These are phyloP conservation scores for Syncephalis fuscata DNA, from an alignment of 371 early-diverging fungal genomes.

Conservation along the genomic window DNA sequence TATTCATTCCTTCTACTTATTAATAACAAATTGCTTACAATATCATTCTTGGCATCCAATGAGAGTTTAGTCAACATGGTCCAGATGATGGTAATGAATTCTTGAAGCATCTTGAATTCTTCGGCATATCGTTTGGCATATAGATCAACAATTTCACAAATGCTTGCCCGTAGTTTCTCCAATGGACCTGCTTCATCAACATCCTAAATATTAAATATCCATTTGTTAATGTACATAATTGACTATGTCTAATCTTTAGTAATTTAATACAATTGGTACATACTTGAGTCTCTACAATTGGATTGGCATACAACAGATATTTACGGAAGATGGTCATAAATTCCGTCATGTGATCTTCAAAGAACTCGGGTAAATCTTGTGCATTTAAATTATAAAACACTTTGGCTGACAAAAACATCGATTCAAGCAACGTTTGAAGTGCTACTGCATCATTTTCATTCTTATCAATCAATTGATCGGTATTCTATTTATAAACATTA, in stretches of 20 bases:
- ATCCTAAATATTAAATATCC: slow-evolving; percentile 42
- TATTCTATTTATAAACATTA: too few relatives aligned
- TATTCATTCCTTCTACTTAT: too few relatives aligned
- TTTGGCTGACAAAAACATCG: slow-evolving; percentile 59
- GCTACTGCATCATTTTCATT: slow-evolving; percentile 39
- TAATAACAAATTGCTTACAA: too few relatives aligned
- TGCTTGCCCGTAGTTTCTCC: slow-evolving; percentile 74
- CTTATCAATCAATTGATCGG: slow-evolving; percentile 58
- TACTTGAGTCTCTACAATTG: slow-evolving; percentile 44
- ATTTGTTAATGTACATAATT: too few relatives aligned
- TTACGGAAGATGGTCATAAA: slow-evolving; percentile 71
- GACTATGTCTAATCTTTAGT: too few relatives aligned
- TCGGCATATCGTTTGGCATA: slow-evolving; percentile 84
- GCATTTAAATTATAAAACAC: slow-evolving; percentile 83
- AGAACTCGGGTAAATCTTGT: slow-evolving; percentile 92
- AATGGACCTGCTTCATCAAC: slow-evolving; percentile 73
- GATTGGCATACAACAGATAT: slow-evolving; percentile 67
- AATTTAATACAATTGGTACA: too few relatives aligned
- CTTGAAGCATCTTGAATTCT: slow-evolving; percentile 54
- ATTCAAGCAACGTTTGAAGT: slow-evolving; percentile 51
- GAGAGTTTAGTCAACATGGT: slow-evolving; percentile 54
- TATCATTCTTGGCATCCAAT: slow-evolving; percentile 58
- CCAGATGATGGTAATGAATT: slow-evolving; percentile 79
- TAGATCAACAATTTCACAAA: slow-evolving; percentile 78
- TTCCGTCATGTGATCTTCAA: slow-evolving; percentile 70